Evolutionary conservation across 106 monocot genomes (phyloP), one percentile per base, ranked within the genome.

Genomic region (Dendrobium huoshanense): DNA sequence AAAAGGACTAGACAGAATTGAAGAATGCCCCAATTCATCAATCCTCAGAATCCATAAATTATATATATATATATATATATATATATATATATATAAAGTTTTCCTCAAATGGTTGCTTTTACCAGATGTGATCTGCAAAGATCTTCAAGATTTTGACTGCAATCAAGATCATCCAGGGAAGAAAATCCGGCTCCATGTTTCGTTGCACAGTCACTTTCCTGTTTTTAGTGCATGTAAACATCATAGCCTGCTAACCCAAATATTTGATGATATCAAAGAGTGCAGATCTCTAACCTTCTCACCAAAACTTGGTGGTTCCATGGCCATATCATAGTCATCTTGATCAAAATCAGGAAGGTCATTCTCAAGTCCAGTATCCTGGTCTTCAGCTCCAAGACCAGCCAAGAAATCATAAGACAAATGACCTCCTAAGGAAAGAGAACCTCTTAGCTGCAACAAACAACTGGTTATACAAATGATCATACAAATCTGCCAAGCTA

Each of bases 81-180:
- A 27, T 27, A 27, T 27, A 27, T 27, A 27, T 27, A 27, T 27
- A 45, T 44, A 7, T 7, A 45, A 13, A 16, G 51, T 51, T 51
- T 51, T 51, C 51, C 13, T 51, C 51, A 13, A 15, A 51, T 51
- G 51, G 20, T 72, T 65, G 19, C 42, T 45, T 45, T 88, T 89
- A 97, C 96, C 89, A 97, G 55, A 89, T 97, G 96, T 75, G 90
- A 90, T 22, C 87, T 87, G 72, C 96, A 97, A 82, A 97, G 92
- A 58, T 97, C 96, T 86, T 97, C 94, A 56, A 97, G 94, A 80
- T 48, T 97, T 79, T 75, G 75, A 64, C 89, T 31, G 61, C 79
- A 82, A 86, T 90, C 84, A 7, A 82, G 72, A 80, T 87, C 79
- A 80, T 84, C 83, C n/a, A 86, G 80, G 27, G 59, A 33, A 80